A percentile compares a stretch with the other conserved stretches of the same genome.
phyloP scores from a whole-genome alignment of 2,329 filamentous ascomycete species.

The Ascochyta rabiei region DNA sequence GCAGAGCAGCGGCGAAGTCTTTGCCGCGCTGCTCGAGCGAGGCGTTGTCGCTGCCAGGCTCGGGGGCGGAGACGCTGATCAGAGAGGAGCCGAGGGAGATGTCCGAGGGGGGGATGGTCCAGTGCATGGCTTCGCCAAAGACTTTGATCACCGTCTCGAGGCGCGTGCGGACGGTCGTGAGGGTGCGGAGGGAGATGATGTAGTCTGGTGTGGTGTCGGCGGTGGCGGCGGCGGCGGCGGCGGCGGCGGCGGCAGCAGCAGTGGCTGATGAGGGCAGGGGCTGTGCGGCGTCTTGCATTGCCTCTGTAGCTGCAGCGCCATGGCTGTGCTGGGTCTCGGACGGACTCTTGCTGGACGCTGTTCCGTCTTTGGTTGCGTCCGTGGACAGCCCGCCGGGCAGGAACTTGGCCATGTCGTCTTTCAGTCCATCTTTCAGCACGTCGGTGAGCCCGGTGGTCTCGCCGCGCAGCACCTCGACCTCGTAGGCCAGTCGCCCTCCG shows the following conservation, averaged over 20 bases:
- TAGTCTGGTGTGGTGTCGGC: conserved; percentile 51
- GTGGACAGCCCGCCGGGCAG: conserved; percentile 57
- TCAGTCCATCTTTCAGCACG: conserved; percentile 73
- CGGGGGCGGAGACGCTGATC: conserved; percentile 86
- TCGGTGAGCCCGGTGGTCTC: conserved; percentile 84
- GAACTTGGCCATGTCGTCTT: conserved; percentile 75
- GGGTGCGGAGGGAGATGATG: conserved; percentile 78
- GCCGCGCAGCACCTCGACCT: conserved; percentile 90
- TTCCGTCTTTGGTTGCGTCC: conserved; percentile 9
- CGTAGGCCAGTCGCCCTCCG: conserved; percentile 86
- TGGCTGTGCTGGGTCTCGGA: neutral
- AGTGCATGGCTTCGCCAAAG: conserved; percentile 95
- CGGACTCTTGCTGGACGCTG: neutral
- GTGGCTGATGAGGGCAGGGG: neutral
- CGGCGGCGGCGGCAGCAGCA: no score
- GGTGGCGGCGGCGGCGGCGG: no score
- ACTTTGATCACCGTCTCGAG: conserved; percentile 87
- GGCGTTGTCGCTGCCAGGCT: conserved; percentile 68
- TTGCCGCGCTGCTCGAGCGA: conserved; percentile 86
- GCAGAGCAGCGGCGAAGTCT: conserved; percentile 73
- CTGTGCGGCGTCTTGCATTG: neutral
- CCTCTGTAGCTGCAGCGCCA: neutral
- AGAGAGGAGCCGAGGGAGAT: conserved; percentile 83
- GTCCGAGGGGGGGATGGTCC: conserved; percentile 88
- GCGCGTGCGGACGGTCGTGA: conserved; percentile 81